Conservation (phyloP, 441 rosid genomes). For the Corymbia citriodora region DNA sequence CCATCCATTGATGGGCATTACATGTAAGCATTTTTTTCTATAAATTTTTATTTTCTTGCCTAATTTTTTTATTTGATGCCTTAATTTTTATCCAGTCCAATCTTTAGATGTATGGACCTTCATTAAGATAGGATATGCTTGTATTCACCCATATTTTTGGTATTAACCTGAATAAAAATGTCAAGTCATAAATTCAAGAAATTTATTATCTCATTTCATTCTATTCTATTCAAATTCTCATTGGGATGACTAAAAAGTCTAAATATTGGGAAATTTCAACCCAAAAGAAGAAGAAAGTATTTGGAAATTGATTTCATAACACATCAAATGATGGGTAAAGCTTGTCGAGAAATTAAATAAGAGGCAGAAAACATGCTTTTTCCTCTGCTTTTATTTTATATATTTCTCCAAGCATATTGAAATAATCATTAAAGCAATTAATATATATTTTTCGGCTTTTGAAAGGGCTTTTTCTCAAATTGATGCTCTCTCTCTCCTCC, state of each 20-base stretch:
- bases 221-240: not conserved
- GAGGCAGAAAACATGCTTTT: not conserved
- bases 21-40: not conserved
- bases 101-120: not conserved
- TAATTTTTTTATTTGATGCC: not conserved
- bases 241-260: not conserved
- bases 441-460: not conserved
- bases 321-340: not conserved
- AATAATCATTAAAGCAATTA: not conserved
- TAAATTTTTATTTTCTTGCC: not conserved
- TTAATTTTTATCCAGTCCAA: not conserved
- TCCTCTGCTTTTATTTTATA: not conserved
- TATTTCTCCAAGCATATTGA: not conserved
- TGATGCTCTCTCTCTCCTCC: not conserved
- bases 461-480: not conserved
- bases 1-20: not conserved
- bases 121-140: not conserved
- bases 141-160: not conserved
- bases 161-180: not conserved
- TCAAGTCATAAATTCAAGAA: not conserved
- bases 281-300: not conserved
- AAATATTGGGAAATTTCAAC: too few species aligned
- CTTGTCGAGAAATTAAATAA: not conserved
- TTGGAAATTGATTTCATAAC: not conserved
- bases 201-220: not conserved